Percentiles rank a stretch among this genome's conserved stretches.
phyloP scores from a whole-genome alignment of 2,329 filamentous ascomycete species.

The Arthrobotrys conoides region DNA sequence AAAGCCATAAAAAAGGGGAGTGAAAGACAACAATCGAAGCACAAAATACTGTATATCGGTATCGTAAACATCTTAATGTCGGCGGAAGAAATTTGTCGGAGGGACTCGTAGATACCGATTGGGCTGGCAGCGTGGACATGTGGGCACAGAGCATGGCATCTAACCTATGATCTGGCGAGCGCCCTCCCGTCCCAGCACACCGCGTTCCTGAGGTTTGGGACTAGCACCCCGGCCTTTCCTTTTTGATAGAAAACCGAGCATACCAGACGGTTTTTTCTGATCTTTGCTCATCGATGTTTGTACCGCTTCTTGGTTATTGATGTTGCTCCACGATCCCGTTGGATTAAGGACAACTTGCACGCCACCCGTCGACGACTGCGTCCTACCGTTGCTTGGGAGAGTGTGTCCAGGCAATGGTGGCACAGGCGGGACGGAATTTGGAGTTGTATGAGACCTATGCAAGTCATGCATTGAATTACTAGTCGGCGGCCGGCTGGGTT shows the following conservation, averaged over 20 bases:
- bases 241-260: constrained; percentile 89
- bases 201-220: constrained; percentile 92
- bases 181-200: constrained; percentile 94
- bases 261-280: constrained; percentile 78
- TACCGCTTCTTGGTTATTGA: constrained; percentile 80
- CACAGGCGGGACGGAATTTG: constrained; percentile 66
- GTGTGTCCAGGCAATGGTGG: constrained; percentile 74
- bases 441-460: constrained; percentile 61
- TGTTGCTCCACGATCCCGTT: constrained; percentile 89
- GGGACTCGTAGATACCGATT: constrained; percentile 56
- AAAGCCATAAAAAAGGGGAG: constrained; percentile 9
- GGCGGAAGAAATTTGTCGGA: constrained; percentile 10
- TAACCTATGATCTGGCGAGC: constrained; percentile 84
- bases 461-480: constrained; percentile 64
- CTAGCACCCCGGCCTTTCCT: constrained; percentile 93
- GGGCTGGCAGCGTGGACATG: constrained; percentile 33
- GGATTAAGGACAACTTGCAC: constrained; percentile 93
- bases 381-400: constrained; percentile 76
- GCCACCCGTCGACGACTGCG: constrained; percentile 72
- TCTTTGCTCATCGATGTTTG: constrained; percentile 65
- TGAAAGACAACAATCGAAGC: constrained; percentile 29
- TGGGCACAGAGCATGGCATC: constrained; percentile 62
- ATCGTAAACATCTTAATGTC: constrained; percentile 38
- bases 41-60: constrained; percentile 50
- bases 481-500: constrained; percentile 65